Base-by-base conservation (phyloP, 139 green algal species). In the Pleodorina starrii region DNA sequence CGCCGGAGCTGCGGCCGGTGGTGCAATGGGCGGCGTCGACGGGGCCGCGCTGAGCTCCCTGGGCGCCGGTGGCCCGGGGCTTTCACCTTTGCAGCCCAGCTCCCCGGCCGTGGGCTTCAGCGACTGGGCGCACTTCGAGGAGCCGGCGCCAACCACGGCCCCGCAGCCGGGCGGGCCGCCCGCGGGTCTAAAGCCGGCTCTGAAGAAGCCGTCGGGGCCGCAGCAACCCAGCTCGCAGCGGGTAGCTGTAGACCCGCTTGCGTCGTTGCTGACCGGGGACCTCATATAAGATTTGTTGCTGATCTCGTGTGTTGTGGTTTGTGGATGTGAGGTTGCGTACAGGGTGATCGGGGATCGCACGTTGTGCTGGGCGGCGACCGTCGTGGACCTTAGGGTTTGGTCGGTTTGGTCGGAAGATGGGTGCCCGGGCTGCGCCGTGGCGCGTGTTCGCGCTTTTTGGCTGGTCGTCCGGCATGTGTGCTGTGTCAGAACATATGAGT, bases 51-150 rank as follows among this genome's bases (percentile, higher is more conserved):
- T 80, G 72, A 80, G 72, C 42, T 36, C 42, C 42, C 36, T 76
- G 1, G 68, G 68, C 40, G 38, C 5, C 0, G 54, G 51, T 11
- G 40, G 36, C 35, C 17, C 50, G 23, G 78, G 78, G 19, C 29
- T 48, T 27, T 48, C 48, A 36, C 76, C 76, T 2, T 6, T 42
- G 35, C 48, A 69, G 76, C 25, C 76, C 48, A 59, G 32, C 14
- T 69, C 57, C 0, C 79, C 79, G 25, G 27, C 23, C 17, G 57
- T 59, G 5, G 80, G 40, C n/a, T 48, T 77, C 27, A 32, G 54
- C 59, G 60, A 87, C n/a, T 87, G 81, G 81, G 81, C 81, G 0
- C 42, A 48, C 0, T 87, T 87, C 11, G 60, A 54, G 0, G 81
- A 87, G 38, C 48, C 16, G 5, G 6, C 10, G 0, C 25, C n/a